A percentile compares a stretch with the other conserved stretches of the same genome.
Conservation (phyloP, 306 rosid species). For the Fragaria vesca region DNA sequence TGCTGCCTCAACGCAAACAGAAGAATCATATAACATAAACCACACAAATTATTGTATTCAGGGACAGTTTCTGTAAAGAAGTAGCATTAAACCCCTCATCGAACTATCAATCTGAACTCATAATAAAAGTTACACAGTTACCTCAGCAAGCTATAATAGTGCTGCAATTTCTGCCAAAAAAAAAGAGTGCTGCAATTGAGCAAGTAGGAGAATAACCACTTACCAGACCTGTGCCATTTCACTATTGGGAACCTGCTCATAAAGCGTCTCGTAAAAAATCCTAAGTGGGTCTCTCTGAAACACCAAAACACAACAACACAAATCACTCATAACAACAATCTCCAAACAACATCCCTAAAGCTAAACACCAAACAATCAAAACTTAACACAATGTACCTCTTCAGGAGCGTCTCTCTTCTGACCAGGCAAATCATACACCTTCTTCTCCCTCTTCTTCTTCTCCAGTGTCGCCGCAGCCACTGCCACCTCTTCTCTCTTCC, state of each 20-base stretch:
- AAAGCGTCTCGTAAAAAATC: constrained; percentile 67
- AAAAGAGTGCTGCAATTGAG: background rate
- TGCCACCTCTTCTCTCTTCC: constrained; percentile 10
- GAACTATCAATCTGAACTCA: background rate
- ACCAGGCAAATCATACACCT: constrained; percentile 82
- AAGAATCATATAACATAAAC: background rate
- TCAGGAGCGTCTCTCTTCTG: constrained; percentile 89
- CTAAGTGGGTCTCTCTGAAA: constrained; percentile 79
- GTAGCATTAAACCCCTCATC: background rate
- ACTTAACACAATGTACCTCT: constrained; percentile 44
- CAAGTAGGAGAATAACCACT: constrained; percentile 22
- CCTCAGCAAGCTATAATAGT: background rate
- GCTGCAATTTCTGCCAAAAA: too few relatives aligned
- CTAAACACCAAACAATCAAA: background rate
- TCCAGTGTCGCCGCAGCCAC: constrained; percentile 24
- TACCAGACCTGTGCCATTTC: constrained; percentile 91
- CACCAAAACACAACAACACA: background rate
- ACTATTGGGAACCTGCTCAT: constrained; percentile 54
- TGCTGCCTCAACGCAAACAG: background rate
- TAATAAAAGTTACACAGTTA: background rate
- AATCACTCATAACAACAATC: constrained; percentile 12
- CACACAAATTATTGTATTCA: too few relatives aligned
- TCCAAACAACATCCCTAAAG: background rate
- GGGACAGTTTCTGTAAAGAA: too few relatives aligned
- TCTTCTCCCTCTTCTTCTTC: constrained; percentile 48